phyloP scores from a whole-genome alignment of 2,329 filamentous ascomycete species.

The Eurotiales sp. region DNA sequence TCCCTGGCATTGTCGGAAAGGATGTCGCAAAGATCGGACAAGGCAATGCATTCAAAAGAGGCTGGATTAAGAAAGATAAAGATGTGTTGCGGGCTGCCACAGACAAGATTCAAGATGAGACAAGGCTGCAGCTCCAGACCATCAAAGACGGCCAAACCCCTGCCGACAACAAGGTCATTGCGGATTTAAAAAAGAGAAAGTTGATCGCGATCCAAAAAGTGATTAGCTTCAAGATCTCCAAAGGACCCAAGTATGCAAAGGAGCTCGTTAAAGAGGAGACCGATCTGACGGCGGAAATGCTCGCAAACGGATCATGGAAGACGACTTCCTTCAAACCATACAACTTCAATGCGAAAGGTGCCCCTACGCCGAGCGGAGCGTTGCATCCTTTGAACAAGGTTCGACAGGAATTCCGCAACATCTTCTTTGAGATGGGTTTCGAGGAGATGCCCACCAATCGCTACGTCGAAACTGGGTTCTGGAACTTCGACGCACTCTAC shows the following conservation, averaged over 20 bases:
- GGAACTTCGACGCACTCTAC: slow-evolving; percentile 97
- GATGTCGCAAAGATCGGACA: slow-evolving; percentile 66
- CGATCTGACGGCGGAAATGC: slow-evolving; percentile 90
- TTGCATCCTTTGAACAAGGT: slow-evolving; percentile 78
- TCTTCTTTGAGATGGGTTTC: slow-evolving; percentile 99
- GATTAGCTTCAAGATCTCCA: slow-evolving; percentile 76
- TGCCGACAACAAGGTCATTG: slow-evolving; percentile 68
- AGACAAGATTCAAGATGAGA: slow-evolving; percentile 75
- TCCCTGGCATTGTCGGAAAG: slow-evolving; percentile 49
- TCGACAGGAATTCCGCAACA: slow-evolving; percentile 89
- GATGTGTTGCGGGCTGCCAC: slow-evolving; percentile 53
- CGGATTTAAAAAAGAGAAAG: slow-evolving; percentile 89
- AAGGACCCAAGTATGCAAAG: slow-evolving; percentile 82
- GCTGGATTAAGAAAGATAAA: slow-evolving; percentile 64
- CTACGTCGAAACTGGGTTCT: slow-evolving; percentile 96
- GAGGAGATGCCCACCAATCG: slow-evolving; percentile 95
- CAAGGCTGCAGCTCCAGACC: slow-evolving; percentile 68
- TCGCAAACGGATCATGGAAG: slow-evolving; percentile 84
- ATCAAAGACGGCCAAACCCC: slow-evolving; percentile 68
- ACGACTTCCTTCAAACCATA: slow-evolving; percentile 82
- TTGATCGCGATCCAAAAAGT: slow-evolving; percentile 79
- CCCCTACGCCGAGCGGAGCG: slow-evolving; percentile 46
- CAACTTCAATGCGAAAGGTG: slow-evolving; percentile 69
- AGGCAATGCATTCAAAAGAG: slow-evolving; percentile 82
- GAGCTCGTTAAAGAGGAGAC: slow-evolving; percentile 92